A percentile compares a stretch with the other conserved stretches of the same genome.
These are phyloP conservation scores for Exophiala calicioides DNA, from an alignment of 2,329 filamentous ascomycete genomes.

Conservation along the genomic window DNA sequence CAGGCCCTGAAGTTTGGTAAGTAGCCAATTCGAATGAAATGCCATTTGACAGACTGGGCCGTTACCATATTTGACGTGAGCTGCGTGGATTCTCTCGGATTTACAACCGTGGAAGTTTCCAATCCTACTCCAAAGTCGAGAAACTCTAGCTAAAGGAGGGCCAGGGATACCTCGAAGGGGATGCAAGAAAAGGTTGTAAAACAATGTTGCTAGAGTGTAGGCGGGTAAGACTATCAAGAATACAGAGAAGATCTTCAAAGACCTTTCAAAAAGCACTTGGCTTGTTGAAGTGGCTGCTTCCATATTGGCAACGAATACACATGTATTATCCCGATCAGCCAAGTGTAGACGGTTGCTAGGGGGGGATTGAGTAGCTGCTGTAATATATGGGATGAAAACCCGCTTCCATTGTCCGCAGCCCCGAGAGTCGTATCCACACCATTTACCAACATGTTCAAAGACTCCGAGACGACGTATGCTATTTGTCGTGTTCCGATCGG, in stretches of 20 bases:
- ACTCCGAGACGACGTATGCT: too few relatives aligned
- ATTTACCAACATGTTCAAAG: too few relatives aligned
- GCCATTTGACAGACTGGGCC: neutral
- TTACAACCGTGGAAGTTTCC: constrained; percentile 14
- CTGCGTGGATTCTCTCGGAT: constrained; percentile 12
- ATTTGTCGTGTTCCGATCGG: too few relatives aligned
- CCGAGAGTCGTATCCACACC: too few relatives aligned
- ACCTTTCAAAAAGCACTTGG: too few relatives aligned
- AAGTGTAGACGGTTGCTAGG: too few relatives aligned
- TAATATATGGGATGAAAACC: too few relatives aligned
- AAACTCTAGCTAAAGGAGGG: constrained; percentile 18
- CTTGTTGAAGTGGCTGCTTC: too few relatives aligned
- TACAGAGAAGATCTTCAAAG: constrained; percentile 1
- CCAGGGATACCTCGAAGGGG: constrained; percentile 17
- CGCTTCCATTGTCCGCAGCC: too few relatives aligned
- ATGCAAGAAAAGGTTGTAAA: constrained; percentile 21
- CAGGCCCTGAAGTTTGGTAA: constrained; percentile 10
- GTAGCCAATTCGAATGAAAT: neutral
- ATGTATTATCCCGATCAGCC: too few relatives aligned
- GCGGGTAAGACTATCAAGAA: neutral
- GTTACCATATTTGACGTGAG: constrained; percentile 35
- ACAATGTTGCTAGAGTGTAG: neutral
- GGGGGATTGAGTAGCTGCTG: too few relatives aligned
- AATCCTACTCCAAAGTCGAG: constrained; percentile 11
- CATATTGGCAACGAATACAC: too few relatives aligned